Evolutionary conservation across 1,139 yeast species (phyloP).

Genomic region (Suhomyces kunorum): DNA sequence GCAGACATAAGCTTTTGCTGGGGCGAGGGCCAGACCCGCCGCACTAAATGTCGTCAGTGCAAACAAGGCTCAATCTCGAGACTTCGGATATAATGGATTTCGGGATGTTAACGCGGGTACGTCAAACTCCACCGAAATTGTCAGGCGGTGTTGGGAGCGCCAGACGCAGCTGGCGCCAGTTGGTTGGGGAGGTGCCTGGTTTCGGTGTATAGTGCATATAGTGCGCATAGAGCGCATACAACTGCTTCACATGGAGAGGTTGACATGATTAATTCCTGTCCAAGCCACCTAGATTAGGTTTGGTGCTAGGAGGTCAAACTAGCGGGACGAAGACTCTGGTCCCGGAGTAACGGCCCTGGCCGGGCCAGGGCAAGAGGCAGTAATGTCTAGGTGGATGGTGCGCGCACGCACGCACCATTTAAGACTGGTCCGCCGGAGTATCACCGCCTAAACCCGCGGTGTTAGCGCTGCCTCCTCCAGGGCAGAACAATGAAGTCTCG

Average conservation of each 20-base stretch:
- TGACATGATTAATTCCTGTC: no score
- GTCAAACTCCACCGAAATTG: not conserved
- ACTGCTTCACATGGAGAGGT: slow-evolving; percentile 2
- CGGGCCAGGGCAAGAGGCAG: no score
- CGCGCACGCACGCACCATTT: not conserved
- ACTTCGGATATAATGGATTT: not conserved
- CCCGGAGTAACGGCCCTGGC: no score
- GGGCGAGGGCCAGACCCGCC: not conserved
- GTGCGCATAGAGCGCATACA: no score
- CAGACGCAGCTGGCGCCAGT: not conserved
- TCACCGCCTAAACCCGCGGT: slow-evolving; percentile 2
- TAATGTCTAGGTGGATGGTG: not conserved
- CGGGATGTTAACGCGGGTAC: not conserved
- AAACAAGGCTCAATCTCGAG: no score
- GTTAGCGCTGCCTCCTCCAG: not conserved
- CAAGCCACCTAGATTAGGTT: slow-evolving; percentile 4
- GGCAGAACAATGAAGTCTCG: slow-evolving; percentile 1
- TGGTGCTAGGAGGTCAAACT: not conserved
- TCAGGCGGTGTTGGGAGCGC: not conserved
- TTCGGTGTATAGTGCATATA: no score
- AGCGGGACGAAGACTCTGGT: no score
- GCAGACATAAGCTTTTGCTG: not conserved
- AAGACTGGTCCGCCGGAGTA: not conserved
- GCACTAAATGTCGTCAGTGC: no score
- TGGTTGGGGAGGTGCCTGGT: no score